Evolutionary conservation across 1,284 basidiomycete genomes (phyloP).

Genomic region (Leccinum solheimii): DNA sequence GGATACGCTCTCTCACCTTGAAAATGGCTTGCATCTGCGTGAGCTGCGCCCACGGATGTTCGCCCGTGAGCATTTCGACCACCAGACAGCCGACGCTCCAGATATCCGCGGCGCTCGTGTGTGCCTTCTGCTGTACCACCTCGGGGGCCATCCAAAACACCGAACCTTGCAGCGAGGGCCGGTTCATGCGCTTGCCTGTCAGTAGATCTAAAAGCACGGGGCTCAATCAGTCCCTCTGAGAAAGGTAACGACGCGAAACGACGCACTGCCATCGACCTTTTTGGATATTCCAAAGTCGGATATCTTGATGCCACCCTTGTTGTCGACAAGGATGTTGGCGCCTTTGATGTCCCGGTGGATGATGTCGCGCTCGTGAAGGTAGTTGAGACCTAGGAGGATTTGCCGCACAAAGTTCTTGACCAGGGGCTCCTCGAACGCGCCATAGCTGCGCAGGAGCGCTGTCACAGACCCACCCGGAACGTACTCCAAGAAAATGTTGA

Average conservation of each 20-base stretch:
- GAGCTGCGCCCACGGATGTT: constrained; percentile 95
- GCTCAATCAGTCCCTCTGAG: neutral
- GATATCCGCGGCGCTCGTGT: constrained; percentile 95
- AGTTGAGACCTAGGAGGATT: constrained; percentile 89
- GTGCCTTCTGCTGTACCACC: constrained; percentile 93
- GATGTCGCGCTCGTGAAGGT: constrained; percentile 93
- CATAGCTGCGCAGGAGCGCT: constrained; percentile 90
- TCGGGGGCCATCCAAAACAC: constrained; percentile 99
- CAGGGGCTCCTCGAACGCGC: constrained; percentile 94
- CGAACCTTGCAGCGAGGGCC: constrained; percentile 93
- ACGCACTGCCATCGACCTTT: constrained; percentile 90
- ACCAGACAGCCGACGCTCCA: constrained; percentile 98
- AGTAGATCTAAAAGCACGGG: constrained; percentile 61
- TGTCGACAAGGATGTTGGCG: constrained; percentile 97
- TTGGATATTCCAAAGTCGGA: constrained; percentile 99
- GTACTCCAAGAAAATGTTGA: constrained; percentile 99
- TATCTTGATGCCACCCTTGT: constrained; percentile 98
- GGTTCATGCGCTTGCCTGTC: constrained; percentile 75
- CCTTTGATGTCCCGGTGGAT: constrained; percentile 99
- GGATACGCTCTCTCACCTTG: constrained; percentile 55
- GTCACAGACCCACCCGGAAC: constrained; percentile 98
- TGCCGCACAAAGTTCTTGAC: constrained; percentile 95
- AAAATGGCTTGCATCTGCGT: constrained; percentile 99
- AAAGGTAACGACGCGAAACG: neutral
- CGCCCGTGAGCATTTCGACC: constrained; percentile 98